Evolutionary conservation across 2,329 filamentous ascomycete genomes (phyloP), one percentile per base, ranked within the genome.

Genomic region (Phialophora verrucosa): DNA sequence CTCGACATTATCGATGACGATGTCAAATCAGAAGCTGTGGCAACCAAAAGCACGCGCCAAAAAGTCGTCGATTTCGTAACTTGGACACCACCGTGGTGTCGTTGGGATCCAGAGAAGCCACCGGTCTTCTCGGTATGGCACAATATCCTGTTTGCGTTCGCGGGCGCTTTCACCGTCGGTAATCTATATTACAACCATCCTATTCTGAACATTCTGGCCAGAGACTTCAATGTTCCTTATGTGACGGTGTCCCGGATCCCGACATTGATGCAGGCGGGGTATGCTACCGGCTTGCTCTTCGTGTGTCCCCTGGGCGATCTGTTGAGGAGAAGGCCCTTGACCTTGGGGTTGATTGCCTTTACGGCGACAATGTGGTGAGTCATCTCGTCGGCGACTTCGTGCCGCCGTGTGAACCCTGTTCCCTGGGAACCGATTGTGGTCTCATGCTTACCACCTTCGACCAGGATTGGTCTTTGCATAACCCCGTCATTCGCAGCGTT

Each of bases 251-350:
- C 85, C 3, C 78, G 86, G 49, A 87, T 94, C 27, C 90, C 91
- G 0, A 94, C 91, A 0, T 79, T 93, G 51, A 88, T 91, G 77
- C 92, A 95, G 76, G 89, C 90, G 1, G 91, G 91, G 1, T 95
- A 95, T 77, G 91, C 91, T 0, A 83, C 82, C 0, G 91, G 91
- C 0, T 75, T 95, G 23, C 78, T 94, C 17, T 87, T 94, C 68
- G 79, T 95, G 10, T 91, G 91, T 73, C 91, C 92, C 0, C 76
- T 93, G 1, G 91, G 91, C 0, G 92, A 95, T 70, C 72, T 88
- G 49, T 75, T 94, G 6, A 84, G 83, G 31, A 83, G 91, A 27
- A 81, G 91, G 47, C 87, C 87, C 0, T 91, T 71, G 62, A 90
- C 93, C 27, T 80, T 93, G 2, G 77, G 79, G 0, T 79, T 95